Base-by-base conservation (phyloP, 164 flowering plant genomes). In the Magnolia changhungtana region DNA sequence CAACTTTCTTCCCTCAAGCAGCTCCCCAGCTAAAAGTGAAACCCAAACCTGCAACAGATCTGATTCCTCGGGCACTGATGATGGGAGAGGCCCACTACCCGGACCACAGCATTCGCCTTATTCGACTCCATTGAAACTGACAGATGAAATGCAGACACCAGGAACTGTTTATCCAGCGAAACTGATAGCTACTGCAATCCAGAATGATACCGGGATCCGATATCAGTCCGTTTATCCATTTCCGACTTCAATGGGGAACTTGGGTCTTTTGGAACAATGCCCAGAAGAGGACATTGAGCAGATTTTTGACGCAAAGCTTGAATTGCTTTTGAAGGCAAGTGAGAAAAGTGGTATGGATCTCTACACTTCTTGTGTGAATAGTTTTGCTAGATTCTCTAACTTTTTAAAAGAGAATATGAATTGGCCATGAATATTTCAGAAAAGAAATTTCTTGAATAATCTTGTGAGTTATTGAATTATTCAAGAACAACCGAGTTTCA, bases 81-180 rank as follows among this genome's bases (percentile, higher is more conserved):
- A 61, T 71, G 63, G 50, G 13, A 29, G 68, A 52, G 19, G 10
- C 14, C 63, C 51, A 67, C 72, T 50, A 13, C 14, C 27, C 52
- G 73, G 69, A 71, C 76, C 81, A 74, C 87, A 82, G 68, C 63
- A 71, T 70, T 89, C 89, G 58, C 96, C 97, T 63, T 84, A 91
- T 80, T 88, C 93, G 31, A 91, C 95, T 71, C 96, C 96, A 14
- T 21, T 84, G 29, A 85, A 87, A 76, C 78, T 96, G 58, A 83
- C 83, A 45, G 93, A 89, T 82, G 97, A 88, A 78, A 94, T 96
- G 97, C 97, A 96, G 81, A 94, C 96, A 45, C 99, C 99, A 50
- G 99, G 99, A 76, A 92, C 98, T 76, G 90, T 87, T 66, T 94
- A 84, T 73, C 86, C 96, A 23, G 74, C 85, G 63, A 83, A 81